Base-by-base conservation (phyloP, 768 basidiomycete species). In the Lactifluus rugatus region DNA sequence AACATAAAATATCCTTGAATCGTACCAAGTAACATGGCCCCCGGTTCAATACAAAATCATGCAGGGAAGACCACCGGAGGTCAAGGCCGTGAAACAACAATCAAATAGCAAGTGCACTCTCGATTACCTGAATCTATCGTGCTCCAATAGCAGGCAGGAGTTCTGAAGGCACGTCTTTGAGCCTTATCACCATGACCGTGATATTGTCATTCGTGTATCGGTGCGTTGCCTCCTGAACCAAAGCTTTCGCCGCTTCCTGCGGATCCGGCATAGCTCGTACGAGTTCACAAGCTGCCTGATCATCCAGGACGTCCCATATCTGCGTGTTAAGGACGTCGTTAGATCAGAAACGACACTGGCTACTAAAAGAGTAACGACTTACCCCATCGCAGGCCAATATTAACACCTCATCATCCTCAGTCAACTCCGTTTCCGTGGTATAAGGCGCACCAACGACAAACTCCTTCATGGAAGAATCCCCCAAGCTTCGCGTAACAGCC, bases 401-500 rank as follows among this genome's bases (percentile, higher is more conserved):
- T 63, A 97, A 69, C 70, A 95, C 92, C 69, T 98, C 95, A 68
- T 98, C 96, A 5, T 90, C 85, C 8, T 89, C 84, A 54, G 86
- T 87, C 42, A 99, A 73, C 64, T 87, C 83, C 13, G 95, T 97
- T 71, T 97, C 94, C n/a, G 96, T 98, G 19, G 96, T 99, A 72
- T 95, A 99, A 6, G 96, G 96, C 28, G 90, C 82, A 2, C 96
- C 96, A 48, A 98, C 96, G 11, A 99, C 96, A 70, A 94, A 99
- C 67, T 99, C 96, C 73, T 99, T 99, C 96, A 99, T 98, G 7
- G 92, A 89, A 2, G 93, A 89, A 68, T 99, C 96, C 34, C 96
- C 96, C 56, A 99, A 75, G 66, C 93, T 93, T 57, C 96, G 80
- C 17, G 96, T 99, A 28, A 99, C 96, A 6, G 93, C 93, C 54